Evolutionary conservation across 768 basidiomycete genomes (phyloP), one percentile per base, ranked within the genome.

Genomic region (Mycena indigotica): DNA sequence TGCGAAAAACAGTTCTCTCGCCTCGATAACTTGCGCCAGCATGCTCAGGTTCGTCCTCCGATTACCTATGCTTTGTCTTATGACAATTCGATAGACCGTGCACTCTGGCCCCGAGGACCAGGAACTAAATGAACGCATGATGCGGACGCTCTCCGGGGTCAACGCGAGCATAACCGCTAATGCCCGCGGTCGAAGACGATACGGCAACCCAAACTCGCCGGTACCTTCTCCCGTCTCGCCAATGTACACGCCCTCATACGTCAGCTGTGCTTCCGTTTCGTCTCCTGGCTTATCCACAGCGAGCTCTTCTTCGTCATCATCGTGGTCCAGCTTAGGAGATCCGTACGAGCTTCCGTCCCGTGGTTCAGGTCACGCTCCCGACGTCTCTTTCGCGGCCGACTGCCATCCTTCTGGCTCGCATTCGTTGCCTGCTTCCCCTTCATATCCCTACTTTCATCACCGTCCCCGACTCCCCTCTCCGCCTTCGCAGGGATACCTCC

Each of bases 11-110:
- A 86, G 53, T 90, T 90, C 66, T 87, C 87, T 2, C 81, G 88
- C 19, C 80, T 90, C 69, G 88, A 90, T 70, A 89, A 90, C 67
- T 77, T 90, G 4, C 83, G 88, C 44, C 88, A 90, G 65, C 88
- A 89, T 69, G 85, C 87, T 0, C 83, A 87, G 72, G 46, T 48
- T 23, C 12, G 46, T 21, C 25, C 8, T 21, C 6, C 46, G 13
- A 6, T 44, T 16, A 8, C 23, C 28, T 48, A 5, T 28, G 46
- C 5, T 28, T 21, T 26, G 28, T 44, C 6, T 23, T 21, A 23
- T 48, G 5, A 48, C 28, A 26, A 6, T 2, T 32, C 23, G 41
- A 23, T 52, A 63, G 58, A 63, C 62, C 5, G 62, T 63, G 17
- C 62, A 63, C 62, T 59, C 62, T n/a, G 48, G 58, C 10, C 55